phyloP scores from a whole-genome alignment of 768 basidiomycete genomes.

The Mrakia hoshinonis region DNA sequence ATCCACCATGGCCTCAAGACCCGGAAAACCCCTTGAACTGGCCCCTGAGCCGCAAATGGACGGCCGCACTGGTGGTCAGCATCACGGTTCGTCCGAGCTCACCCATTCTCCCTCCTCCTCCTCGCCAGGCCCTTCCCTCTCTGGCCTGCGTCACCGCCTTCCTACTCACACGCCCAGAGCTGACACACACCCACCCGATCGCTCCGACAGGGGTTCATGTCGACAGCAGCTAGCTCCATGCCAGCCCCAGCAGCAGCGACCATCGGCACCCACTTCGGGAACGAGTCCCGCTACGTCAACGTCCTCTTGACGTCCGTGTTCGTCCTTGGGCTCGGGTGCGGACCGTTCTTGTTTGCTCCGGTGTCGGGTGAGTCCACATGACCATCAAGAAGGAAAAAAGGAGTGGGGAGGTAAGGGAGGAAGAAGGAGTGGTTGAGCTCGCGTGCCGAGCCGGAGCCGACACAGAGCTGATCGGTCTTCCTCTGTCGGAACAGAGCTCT shows the following conservation, averaged over 20 bases:
- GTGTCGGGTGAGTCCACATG: not conserved
- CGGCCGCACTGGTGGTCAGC: not conserved
- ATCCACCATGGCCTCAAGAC: conserved; percentile 6
- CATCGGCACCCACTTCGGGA: conserved; percentile 9
- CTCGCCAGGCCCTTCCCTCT: not conserved
- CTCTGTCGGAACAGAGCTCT: conserved; percentile 17
- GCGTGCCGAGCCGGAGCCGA: too few species aligned
- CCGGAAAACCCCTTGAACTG: conserved; percentile 16
- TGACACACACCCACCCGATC: not conserved
- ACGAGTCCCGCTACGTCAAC: not conserved
- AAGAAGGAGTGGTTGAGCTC: too few species aligned
- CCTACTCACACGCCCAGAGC: not conserved
- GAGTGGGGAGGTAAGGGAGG: too few species aligned
- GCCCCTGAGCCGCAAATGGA: not conserved
- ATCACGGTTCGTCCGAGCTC: not conserved
- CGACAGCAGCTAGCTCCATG: conserved; percentile 11
- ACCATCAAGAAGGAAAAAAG: not conserved
- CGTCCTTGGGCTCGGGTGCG: conserved; percentile 22
- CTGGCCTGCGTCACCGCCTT: not conserved
- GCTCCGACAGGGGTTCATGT: not conserved
- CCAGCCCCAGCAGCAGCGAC: not conserved
- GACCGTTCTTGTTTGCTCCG: conserved; percentile 24
- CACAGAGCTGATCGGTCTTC: too few species aligned
- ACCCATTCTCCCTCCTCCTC: not conserved
- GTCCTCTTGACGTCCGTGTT: conserved; percentile 1